Evolutionary conservation across 345 rosid species (phyloP).

Genomic region (Sisymbrium altissimum): DNA sequence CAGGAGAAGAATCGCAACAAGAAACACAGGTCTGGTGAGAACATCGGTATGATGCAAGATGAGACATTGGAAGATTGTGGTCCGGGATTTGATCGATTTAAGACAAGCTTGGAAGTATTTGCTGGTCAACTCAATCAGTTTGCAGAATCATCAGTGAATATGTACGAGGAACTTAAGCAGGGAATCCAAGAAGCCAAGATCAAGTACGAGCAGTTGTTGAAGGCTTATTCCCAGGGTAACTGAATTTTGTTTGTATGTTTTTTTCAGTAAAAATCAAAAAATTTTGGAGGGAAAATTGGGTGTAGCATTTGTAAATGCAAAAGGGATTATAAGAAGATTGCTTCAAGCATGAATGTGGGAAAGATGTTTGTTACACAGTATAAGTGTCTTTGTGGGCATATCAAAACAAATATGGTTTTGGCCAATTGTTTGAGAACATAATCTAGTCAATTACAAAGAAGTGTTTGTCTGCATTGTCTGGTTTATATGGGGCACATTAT

Average conservation of each 20-base stretch:
- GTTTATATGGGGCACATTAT: neutral
- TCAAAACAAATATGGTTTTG: neutral
- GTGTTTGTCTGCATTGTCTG: no score
- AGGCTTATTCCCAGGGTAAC: slow-evolving; percentile 28
- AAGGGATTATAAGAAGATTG: slow-evolving; percentile 12
- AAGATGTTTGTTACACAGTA: neutral
- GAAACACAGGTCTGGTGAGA: slow-evolving; percentile 37
- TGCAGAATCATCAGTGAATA: slow-evolving; percentile 50
- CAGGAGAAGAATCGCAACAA: slow-evolving; percentile 73
- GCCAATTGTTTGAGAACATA: neutral
- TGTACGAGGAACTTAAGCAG: slow-evolving; percentile 46
- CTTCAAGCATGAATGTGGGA: neutral
- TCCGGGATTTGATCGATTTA: slow-evolving; percentile 55
- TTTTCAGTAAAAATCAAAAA: neutral
- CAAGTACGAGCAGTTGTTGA: slow-evolving; percentile 26
- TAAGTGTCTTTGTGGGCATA: neutral
- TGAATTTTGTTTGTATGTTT: neutral
- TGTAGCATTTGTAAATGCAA: slow-evolving; percentile 34
- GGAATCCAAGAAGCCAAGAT: slow-evolving; percentile 50
- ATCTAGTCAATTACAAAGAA: no score
- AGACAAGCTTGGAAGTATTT: slow-evolving; percentile 51
- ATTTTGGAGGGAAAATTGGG: slow-evolving; percentile 20
- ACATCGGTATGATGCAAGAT: slow-evolving; percentile 38
- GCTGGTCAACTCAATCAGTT: slow-evolving; percentile 51
- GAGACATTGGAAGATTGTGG: slow-evolving; percentile 53